Evolutionary conservation across 2,329 filamentous ascomycete species (phyloP).

Genomic region (Elsinoe australis): DNA sequence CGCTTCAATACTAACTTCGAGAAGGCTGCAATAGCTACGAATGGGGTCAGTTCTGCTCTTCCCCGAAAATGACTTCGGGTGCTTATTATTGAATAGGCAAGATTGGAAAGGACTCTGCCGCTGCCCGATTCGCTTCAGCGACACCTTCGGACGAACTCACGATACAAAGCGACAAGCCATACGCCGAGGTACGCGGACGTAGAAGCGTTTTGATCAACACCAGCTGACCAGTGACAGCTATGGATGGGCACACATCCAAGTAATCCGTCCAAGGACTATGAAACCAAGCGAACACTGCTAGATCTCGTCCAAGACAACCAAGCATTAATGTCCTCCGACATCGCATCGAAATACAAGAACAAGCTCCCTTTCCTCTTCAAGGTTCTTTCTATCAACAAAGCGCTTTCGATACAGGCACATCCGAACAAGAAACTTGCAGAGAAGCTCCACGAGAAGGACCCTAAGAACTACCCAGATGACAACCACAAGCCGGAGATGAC

Average conservation of each 20-base stretch:
- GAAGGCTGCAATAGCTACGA: conserved; percentile 97
- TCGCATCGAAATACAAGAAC: conserved; percentile 65
- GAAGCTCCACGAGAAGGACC: conserved; percentile 73
- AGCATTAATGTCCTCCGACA: conserved; percentile 64
- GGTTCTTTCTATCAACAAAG: conserved; percentile 90
- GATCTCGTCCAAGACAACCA: conserved; percentile 84
- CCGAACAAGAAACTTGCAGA: conserved; percentile 66
- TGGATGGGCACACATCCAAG: conserved; percentile 99
- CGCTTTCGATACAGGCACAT: conserved; percentile 93
- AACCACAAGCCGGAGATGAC: conserved; percentile 99
- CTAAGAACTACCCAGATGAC: conserved; percentile 96
- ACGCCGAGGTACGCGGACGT: conserved; percentile 66
- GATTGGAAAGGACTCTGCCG: conserved; percentile 76
- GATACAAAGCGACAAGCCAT: conserved; percentile 81
- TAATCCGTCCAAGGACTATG: conserved; percentile 83
- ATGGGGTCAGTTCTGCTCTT: conserved; percentile 59
- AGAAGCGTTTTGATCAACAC: conserved; percentile 5
- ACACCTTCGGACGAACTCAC: conserved; percentile 67
- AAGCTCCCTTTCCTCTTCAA: conserved; percentile 97
- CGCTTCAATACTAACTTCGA: conserved; percentile 19
- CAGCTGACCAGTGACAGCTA: conserved; percentile 49
- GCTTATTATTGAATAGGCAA: conserved; percentile 53
- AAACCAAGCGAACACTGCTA: conserved; percentile 75
- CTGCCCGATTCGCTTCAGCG: conserved; percentile 80
- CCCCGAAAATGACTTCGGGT: too few relatives aligned